Percentiles rank a stretch among this genome's conserved stretches.
Conservation (phyloP, 1,284 basidiomycete species). For the Xerocomus minutiporus region DNA sequence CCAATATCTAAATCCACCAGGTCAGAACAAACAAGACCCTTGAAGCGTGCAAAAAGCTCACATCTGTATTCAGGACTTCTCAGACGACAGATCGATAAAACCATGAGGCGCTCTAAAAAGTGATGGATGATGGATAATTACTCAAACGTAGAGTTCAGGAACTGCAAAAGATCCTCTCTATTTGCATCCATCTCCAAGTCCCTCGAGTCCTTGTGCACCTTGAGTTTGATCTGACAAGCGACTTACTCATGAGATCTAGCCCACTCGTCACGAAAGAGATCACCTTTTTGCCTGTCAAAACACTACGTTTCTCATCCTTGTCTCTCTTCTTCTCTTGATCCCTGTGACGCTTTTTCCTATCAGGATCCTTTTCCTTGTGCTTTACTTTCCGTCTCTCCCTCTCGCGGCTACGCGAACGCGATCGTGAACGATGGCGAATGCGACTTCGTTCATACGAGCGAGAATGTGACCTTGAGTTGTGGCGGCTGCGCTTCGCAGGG, state of each 20-base stretch:
- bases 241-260: neutral
- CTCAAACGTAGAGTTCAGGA: conserved; percentile 48
- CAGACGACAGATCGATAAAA: no score
- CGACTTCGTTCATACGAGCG: conserved; percentile 15
- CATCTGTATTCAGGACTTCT: no score
- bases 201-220: conserved; percentile 52
- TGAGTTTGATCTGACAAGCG: conserved; percentile 49
- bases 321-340: conserved; percentile 36
- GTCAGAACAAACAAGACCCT: no score
- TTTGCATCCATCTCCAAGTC: conserved; percentile 54
- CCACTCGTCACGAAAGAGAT: neutral
- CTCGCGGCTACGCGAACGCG: conserved; percentile 23
- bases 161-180: conserved; percentile 46
- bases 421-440: conserved; percentile 13
- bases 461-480: conserved; percentile 19
- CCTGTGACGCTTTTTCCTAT: conserved; percentile 32
- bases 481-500: conserved; percentile 9
- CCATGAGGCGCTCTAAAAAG: no score
- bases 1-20: no score
- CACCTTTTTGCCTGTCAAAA: conserved; percentile 55
- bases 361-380: conserved; percentile 23
- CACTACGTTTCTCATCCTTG: conserved; percentile 41
- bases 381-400: conserved; percentile 20
- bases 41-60: no score
- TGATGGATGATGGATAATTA: conserved; percentile 4